These are phyloP conservation scores for Zangia roseola DNA, from an alignment of 768 basidiomycete genomes.

Conservation along the genomic window DNA sequence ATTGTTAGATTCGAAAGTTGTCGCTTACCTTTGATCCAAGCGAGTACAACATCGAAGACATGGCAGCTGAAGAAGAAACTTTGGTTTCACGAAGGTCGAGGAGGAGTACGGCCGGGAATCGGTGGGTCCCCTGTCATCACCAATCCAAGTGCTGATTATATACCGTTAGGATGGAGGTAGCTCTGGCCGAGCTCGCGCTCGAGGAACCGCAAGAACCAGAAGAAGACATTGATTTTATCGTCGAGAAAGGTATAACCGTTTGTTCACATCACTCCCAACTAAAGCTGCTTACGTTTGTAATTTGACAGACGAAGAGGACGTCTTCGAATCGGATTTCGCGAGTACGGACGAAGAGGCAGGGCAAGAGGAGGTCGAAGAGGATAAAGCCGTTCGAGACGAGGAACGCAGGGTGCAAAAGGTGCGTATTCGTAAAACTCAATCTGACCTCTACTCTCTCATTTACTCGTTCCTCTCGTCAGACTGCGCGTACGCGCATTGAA, in stretches of 20 bases:
- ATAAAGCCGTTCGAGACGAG: constrained; percentile 58
- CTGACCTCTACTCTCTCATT: too few species aligned
- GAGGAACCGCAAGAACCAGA: constrained; percentile 58
- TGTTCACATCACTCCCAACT: background rate
- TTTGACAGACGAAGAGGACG: constrained; percentile 69
- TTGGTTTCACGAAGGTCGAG: constrained; percentile 49
- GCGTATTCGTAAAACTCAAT: too few species aligned
- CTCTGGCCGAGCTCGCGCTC: constrained; percentile 54
- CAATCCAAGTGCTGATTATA: background rate
- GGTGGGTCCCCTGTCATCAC: constrained; percentile 39
- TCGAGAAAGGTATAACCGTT: constrained; percentile 51
- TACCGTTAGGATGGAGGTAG: constrained; percentile 74
- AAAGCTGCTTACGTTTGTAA: background rate
- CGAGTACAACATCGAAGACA: too few species aligned
- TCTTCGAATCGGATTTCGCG: constrained; percentile 82
- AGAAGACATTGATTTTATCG: constrained; percentile 71
- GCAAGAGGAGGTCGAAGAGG: constrained; percentile 54
- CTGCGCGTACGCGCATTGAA: constrained; percentile 54
- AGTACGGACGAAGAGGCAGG: constrained; percentile 72
- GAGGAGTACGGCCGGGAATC: constrained; percentile 77
- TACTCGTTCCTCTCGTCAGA: too few species aligned
- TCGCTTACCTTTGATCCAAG: constrained; percentile 11
- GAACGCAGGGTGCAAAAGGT: constrained; percentile 45
- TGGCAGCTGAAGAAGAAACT: constrained; percentile 15
- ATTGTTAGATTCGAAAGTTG: constrained; percentile 21